Base-by-base conservation (phyloP, 495 filamentous ascomycete species). In the Hypoxylon fuscum region DNA sequence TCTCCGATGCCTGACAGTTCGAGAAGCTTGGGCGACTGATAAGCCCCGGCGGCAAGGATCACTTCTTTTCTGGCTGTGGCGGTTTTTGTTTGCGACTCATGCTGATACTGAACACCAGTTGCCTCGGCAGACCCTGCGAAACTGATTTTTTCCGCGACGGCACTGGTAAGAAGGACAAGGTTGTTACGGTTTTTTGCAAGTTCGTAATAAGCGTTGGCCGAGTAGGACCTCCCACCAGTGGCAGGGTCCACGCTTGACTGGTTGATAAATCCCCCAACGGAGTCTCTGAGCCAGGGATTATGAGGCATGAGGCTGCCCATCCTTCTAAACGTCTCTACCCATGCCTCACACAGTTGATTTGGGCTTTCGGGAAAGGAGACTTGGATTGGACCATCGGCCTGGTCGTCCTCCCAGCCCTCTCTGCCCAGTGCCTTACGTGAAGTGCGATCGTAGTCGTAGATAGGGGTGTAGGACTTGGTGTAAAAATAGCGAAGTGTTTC, bases 1-100 rank as follows among this genome's bases (percentile, higher is more conserved):
- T 77, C 75, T 2, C 84, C 84, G 40, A 85, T 79, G 6, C 84
- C 84, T 32, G 76, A 80, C 5, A 85, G 69, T 56, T 84, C 79
- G 9, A 87, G 67, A 5, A 87, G 62, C 43, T 85, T 81, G 1
- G 84, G 83, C 32, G 80, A 83, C 56, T 85, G 80, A 5, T 85
- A 55, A 5, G 76, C 73, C 4, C 84, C 84, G 1, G 82, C 81
- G 0, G 80, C 76, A n/a, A 86, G 43, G 46, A 86, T 81, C 11
- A 86, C 79, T 66, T 87, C 85, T 52, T 76, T 77, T 6, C 63
- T 68, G 2, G 81, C 81, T 11, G 40, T 68, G 4, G 79, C 73
- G 2, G 52, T 53, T 1, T 48, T 58, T 18, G 54, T 51, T 15
- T 65, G 12, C 15, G 77, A 76, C 11, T 72, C 64, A 45, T 66